Evolutionary conservation across 202 grass and related monocot genomes (phyloP).

Genomic region (Saccharum hybrid): DNA sequence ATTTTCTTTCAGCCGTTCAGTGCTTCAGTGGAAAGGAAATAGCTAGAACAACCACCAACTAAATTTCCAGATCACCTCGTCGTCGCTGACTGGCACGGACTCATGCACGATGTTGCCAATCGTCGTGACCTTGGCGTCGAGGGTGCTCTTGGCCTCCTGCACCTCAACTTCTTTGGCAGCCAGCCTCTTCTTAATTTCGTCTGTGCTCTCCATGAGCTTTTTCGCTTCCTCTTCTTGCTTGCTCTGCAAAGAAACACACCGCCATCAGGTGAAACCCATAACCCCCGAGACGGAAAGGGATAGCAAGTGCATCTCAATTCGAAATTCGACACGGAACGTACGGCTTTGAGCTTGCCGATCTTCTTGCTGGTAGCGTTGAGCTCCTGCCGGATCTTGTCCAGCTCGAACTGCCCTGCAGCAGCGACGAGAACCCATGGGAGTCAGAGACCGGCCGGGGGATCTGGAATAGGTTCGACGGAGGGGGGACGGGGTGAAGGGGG

Average conservation of each 20-base stretch:
- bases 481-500: too few relatives aligned
- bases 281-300: neutral
- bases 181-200: constrained; percentile 75
- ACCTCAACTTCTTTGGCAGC: constrained; percentile 80
- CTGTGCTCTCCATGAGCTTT: constrained; percentile 76
- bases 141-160: constrained; percentile 78
- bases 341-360: constrained; percentile 73
- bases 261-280: neutral
- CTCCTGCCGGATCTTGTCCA: constrained; percentile 65
- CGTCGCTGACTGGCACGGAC: constrained; percentile 68
- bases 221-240: constrained; percentile 70
- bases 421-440: neutral
- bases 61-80: constrained; percentile 61
- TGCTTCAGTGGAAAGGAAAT: neutral
- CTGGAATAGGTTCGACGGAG: neutral
- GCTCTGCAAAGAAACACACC: constrained; percentile 42
- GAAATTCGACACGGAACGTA: constrained; percentile 25
- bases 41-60: neutral
- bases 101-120: constrained; percentile 86
- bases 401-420: constrained; percentile 67
- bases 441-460: constrained; percentile 14
- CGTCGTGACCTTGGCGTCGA: constrained; percentile 66
- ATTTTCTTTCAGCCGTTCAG: too few relatives aligned
- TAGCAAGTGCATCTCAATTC: neutral
- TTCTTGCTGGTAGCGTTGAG: constrained; percentile 81